Base-by-base conservation (phyloP, 2,329 filamentous ascomycete genomes). In the Eurotiales sp. region DNA sequence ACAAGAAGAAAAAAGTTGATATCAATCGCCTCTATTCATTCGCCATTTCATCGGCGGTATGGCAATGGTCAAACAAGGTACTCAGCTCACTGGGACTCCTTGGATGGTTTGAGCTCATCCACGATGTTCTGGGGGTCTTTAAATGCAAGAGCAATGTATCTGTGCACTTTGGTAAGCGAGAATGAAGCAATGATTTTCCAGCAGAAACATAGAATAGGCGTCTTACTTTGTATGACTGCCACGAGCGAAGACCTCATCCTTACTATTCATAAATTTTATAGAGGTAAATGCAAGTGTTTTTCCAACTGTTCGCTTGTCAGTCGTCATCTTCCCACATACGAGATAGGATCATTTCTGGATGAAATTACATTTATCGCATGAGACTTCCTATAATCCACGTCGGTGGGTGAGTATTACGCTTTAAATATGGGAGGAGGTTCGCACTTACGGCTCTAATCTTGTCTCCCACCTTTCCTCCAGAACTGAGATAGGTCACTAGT, bases 151-250 rank as follows among this genome's bases (percentile, higher is more conserved):
- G 79, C 76, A 15, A 85, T 73, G 58, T 80, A 84, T 58, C 77
- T 79, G 14, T 32, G 17, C 21, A 4, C 25, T 11, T 8, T 14
- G 29, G n/a, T 39, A 29, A 25, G 34, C 29, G 23, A 15, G 3
- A 8, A 30, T 2, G 11, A 11, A 34, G 27, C 12, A 27, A 19
- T 17, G 12, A 8, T 14, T 25, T 8, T 47, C 1, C 19, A n/a
- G n/a, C n/a, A 8, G 10, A 34, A 3, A 12, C 12, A 22, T 12
- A n/a, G 22, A 25, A 22, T 15, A 42, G 40, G 15, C 27, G 15
- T 23, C 19, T 61, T 63, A 82, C 74, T 87, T 87, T 2, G 83
- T 86, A 66, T 87, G 83, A 59, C 83, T 86, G 3, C 83, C 83
- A 53, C 83, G 72, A 2, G 83, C 83, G 49, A 86, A 78, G 8